phyloP scores from a whole-genome alignment of 202 grass and related monocot genomes.

The Carex arenaria region DNA sequence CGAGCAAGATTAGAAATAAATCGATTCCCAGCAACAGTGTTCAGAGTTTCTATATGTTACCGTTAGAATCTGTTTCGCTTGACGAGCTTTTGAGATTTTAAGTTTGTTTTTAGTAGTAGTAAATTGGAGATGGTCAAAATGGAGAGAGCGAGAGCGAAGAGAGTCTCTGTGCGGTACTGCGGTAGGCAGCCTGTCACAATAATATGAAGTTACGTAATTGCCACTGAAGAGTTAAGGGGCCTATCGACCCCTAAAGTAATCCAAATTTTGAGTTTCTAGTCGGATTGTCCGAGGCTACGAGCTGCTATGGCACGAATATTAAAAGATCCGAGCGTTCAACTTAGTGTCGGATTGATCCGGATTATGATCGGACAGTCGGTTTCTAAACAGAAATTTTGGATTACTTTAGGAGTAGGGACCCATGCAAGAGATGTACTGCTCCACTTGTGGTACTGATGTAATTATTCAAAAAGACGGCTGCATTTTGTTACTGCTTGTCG shows the following conservation, averaged over 20 bases:
- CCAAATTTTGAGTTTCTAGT: too few relatives aligned
- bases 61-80: neutral
- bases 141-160: neutral
- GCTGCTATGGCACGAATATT: too few relatives aligned
- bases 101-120: neutral
- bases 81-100: neutral
- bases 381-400: too few relatives aligned
- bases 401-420: too few relatives aligned
- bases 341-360: too few relatives aligned
- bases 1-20: conserved; percentile 1
- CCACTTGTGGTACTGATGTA: neutral
- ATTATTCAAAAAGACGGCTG: neutral
- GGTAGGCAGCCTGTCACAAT: neutral
- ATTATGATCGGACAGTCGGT: too few relatives aligned
- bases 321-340: too few relatives aligned
- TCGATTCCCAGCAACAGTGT: neutral
- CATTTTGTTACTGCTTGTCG: neutral
- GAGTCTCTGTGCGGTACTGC: neutral
- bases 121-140: neutral
- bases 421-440: neutral
- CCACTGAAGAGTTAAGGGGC: neutral
- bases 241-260: too few relatives aligned
- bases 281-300: too few relatives aligned
- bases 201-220: neutral
- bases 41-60: neutral